phyloP scores from a whole-genome alignment of 2,329 filamentous ascomycete genomes.

The Exophiala sp. region DNA sequence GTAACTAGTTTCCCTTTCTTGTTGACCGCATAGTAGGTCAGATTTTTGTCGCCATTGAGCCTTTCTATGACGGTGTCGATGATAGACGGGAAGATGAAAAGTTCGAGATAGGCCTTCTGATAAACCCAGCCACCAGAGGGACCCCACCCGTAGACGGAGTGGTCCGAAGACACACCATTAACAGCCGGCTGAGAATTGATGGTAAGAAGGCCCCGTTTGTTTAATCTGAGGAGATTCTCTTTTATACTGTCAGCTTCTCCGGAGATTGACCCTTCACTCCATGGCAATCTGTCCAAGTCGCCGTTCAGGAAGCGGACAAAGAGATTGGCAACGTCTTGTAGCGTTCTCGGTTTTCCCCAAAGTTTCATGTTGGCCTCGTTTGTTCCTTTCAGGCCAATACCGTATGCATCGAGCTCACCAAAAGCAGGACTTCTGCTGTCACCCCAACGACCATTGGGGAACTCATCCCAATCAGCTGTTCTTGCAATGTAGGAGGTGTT shows the following conservation, averaged over 20 bases:
- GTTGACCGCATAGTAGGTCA: slow-evolving; percentile 93
- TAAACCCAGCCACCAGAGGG: slow-evolving; percentile 95
- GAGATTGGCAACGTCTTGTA: slow-evolving; percentile 76
- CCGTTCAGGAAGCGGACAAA: slow-evolving; percentile 84
- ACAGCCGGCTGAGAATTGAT: slow-evolving; percentile 98
- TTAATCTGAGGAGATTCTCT: slow-evolving; percentile 72
- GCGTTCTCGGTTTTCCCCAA: slow-evolving; percentile 79
- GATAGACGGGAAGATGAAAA: slow-evolving; percentile 77
- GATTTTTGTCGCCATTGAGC: slow-evolving; percentile 71
- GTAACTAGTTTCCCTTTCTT: slow-evolving; percentile 77
- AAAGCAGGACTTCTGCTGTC: slow-evolving; percentile 95
- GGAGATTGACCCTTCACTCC: slow-evolving; percentile 88
- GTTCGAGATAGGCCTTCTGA: slow-evolving; percentile 94
- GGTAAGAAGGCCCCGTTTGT: slow-evolving; percentile 81
- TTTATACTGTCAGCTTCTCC: slow-evolving; percentile 77
- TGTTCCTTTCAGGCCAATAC: slow-evolving; percentile 86
- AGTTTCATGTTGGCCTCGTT: slow-evolving; percentile 95
- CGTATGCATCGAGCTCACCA: slow-evolving; percentile 90
- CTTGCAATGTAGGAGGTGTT: slow-evolving; percentile 93
- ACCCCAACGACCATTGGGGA: slow-evolving; percentile 97
- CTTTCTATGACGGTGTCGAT: slow-evolving; percentile 73
- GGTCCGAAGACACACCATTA: slow-evolving; percentile 80
- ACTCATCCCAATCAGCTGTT: slow-evolving; percentile 98
- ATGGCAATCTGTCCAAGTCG: slow-evolving; percentile 77
- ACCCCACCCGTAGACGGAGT: slow-evolving; percentile 90